These are phyloP conservation scores for Cyberlindnera xylosilytica DNA, from an alignment of 805 yeast genomes.

Conservation along the genomic window DNA sequence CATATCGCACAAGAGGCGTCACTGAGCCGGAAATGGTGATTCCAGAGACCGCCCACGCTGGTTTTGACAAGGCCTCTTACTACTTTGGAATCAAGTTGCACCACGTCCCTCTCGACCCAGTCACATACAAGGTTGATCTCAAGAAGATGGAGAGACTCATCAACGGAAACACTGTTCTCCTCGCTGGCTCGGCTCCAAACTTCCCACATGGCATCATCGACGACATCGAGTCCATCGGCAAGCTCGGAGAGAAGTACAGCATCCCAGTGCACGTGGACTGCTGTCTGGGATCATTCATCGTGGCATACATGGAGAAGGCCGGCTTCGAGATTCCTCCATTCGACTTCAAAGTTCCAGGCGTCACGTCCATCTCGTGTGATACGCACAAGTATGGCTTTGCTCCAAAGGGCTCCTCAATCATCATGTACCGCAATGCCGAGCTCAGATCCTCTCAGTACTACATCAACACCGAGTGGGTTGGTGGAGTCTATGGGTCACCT, in stretches of 20 bases:
- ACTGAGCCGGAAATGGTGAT: constrained; percentile 81
- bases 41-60: constrained; percentile 91
- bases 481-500: constrained; percentile 95
- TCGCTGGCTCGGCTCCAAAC: constrained; percentile 95
- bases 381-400: constrained; percentile 99
- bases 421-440: constrained; percentile 74
- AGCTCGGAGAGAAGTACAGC: constrained; percentile 45
- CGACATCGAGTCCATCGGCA: constrained; percentile 76
- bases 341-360: constrained; percentile 86
- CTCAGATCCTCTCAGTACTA: constrained; percentile 83
- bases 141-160: constrained; percentile 60
- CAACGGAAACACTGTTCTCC: constrained; percentile 73
- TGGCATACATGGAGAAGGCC: constrained; percentile 70
- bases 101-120: constrained; percentile 72
- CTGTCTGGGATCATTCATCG: constrained; percentile 89
- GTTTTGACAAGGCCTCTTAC: constrained; percentile 86
- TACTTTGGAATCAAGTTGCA: constrained; percentile 85
- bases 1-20: constrained; percentile 53
- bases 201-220: constrained; percentile 96
- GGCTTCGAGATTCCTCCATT: constrained; percentile 51
- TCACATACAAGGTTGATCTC: constrained; percentile 64
- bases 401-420: constrained; percentile 91
- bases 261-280: constrained; percentile 95
- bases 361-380: constrained; percentile 98
- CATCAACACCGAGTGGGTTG: constrained; percentile 81